Evolutionary conservation across 139 green algal species (phyloP).

Genomic region (Diplosphaera chodatii): DNA sequence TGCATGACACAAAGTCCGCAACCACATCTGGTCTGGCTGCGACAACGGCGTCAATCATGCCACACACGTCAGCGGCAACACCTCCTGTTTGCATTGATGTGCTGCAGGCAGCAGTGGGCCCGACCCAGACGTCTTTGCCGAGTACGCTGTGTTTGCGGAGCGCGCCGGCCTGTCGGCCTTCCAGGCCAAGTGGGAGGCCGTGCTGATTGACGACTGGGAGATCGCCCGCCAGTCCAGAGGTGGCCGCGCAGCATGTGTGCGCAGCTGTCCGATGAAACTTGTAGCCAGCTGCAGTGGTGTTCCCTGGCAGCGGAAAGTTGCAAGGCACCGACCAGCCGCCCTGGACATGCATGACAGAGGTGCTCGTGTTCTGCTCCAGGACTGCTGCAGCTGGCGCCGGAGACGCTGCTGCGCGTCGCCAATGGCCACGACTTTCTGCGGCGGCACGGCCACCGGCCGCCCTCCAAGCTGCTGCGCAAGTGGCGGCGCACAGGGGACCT

Average conservation of each 20-base stretch:
- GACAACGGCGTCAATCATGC: too few species aligned
- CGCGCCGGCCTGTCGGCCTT: not conserved
- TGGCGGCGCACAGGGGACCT: not conserved
- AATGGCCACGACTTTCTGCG: not conserved
- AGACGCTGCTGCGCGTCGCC: not conserved
- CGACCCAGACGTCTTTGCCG: not conserved
- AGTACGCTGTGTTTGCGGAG: not conserved
- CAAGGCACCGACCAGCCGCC: not conserved
- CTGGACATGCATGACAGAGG: not conserved
- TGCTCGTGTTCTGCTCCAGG: not conserved
- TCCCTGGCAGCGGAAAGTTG: too few species aligned
- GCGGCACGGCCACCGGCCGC: not conserved
- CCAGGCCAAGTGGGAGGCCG: not conserved
- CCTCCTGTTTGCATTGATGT: too few species aligned
- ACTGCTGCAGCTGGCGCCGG: not conserved
- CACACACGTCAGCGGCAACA: too few species aligned
- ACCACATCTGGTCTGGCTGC: too few species aligned
- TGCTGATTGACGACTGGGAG: not conserved
- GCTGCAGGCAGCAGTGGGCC: too few species aligned
- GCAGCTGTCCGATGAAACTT: too few species aligned
- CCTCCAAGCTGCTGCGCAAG: not conserved
- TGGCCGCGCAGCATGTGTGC: too few species aligned
- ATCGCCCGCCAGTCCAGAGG: not conserved
- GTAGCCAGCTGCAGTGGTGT: too few species aligned
- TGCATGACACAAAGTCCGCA: too few species aligned